These are phyloP conservation scores for Testicularia cyperi DNA, from an alignment of 1,284 basidiomycete genomes.

Conservation along the genomic window DNA sequence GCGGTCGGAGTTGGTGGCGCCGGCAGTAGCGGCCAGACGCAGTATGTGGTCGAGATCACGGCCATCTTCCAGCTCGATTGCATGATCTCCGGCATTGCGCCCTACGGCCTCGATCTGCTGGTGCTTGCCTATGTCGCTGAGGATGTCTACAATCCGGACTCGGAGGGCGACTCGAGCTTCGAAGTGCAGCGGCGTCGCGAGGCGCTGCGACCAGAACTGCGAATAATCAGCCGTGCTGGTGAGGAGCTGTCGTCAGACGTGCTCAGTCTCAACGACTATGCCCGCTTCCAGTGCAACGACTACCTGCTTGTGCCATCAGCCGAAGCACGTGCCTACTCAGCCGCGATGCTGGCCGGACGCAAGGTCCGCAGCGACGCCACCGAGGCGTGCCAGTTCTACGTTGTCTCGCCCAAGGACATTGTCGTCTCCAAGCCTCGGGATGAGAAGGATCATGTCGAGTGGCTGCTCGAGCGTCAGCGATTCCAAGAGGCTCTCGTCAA, in stretches of 20 bases:
- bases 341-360: slow-evolving; percentile 25
- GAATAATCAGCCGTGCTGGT: slow-evolving; percentile 82
- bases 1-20: slow-evolving; percentile 16
- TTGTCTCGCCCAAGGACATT: slow-evolving; percentile 81
- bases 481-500: slow-evolving; percentile 87
- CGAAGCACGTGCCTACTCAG: slow-evolving; percentile 39
- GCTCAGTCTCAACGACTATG: slow-evolving; percentile 75
- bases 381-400: slow-evolving; percentile 66
- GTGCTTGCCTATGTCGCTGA: slow-evolving; percentile 71
- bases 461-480: slow-evolving; percentile 81
- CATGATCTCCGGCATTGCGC: slow-evolving; percentile 87
- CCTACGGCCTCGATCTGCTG: slow-evolving; percentile 71
- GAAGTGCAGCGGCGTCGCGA: slow-evolving; percentile 69
- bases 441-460: slow-evolving; percentile 83
- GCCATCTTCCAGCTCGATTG: slow-evolving; percentile 91
- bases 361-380: slow-evolving; percentile 20
- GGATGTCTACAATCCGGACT: slow-evolving; percentile 48
- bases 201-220: slow-evolving; percentile 85
- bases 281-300: slow-evolving; percentile 88
- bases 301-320: slow-evolving; percentile 68
- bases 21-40: slow-evolving; percentile 3
- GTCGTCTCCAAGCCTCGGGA: slow-evolving; percentile 84
- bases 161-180: slow-evolving; percentile 7
- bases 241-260: slow-evolving; percentile 88
- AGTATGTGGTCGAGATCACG: slow-evolving; percentile 74